A percentile compares a stretch with the other conserved stretches of the same genome.
phyloP scores from a whole-genome alignment of 2,329 filamentous ascomycete genomes.

The Elsinoe ampelina region DNA sequence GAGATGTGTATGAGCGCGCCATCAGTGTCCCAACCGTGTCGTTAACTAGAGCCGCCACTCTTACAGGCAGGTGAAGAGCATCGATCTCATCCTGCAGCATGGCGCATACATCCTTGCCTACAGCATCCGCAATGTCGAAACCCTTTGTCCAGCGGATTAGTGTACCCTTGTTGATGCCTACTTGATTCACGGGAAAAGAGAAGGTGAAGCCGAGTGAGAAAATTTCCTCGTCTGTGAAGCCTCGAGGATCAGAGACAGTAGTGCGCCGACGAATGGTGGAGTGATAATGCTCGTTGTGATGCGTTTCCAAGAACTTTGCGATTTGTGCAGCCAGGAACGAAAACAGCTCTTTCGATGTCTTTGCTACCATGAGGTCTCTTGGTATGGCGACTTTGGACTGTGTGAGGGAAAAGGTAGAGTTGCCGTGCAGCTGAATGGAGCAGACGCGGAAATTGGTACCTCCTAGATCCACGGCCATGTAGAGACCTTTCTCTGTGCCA shows the following conservation, averaged over 20 bases:
- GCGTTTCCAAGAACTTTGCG: slow-evolving; percentile 72
- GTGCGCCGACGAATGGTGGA: slow-evolving; percentile 51
- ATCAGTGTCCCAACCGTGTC: slow-evolving; percentile 97
- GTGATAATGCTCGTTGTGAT: slow-evolving; percentile 81
- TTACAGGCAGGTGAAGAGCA: slow-evolving; percentile 73
- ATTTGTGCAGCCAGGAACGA: slow-evolving; percentile 89
- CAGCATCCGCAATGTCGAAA: slow-evolving; percentile 88
- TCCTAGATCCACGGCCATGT: slow-evolving; percentile 93
- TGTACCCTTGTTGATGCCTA: slow-evolving; percentile 88
- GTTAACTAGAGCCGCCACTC: slow-evolving; percentile 92
- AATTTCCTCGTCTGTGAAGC: slow-evolving; percentile 61
- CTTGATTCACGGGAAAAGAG: slow-evolving; percentile 89
- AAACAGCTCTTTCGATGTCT: slow-evolving; percentile 80
- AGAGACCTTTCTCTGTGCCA: slow-evolving; percentile 95
- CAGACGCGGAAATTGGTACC: slow-evolving; percentile 98
- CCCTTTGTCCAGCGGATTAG: slow-evolving; percentile 98
- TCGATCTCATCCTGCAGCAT: slow-evolving; percentile 86
- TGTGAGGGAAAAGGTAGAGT: slow-evolving; percentile 88
- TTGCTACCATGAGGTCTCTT: slow-evolving; percentile 77
- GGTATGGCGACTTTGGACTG: slow-evolving; percentile 91
- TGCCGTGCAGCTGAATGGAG: slow-evolving; percentile 84
- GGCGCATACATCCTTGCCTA: slow-evolving; percentile 90
- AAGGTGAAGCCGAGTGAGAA: slow-evolving; percentile 98
- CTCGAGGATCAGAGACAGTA: slow-evolving; percentile 49
- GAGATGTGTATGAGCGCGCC: slow-evolving; percentile 91